A percentile compares a stretch with the other conserved stretches of the same genome.
These are phyloP conservation scores for Asparagopsis taxiformis DNA, from an alignment of 31 red algal species.

Conservation along the genomic window DNA sequence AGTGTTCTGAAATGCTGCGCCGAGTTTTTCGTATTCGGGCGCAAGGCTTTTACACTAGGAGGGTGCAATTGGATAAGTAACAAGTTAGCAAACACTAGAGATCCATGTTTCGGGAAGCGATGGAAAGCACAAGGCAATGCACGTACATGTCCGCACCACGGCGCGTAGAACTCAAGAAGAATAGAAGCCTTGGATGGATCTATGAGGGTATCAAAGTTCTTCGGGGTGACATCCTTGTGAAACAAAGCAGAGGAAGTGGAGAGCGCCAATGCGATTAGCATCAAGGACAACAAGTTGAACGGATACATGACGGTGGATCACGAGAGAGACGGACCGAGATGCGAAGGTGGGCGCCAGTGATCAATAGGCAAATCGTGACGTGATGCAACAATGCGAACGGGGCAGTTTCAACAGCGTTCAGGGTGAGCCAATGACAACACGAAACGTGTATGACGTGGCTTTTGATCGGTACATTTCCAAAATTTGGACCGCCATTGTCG, in stretches of 20 bases:
- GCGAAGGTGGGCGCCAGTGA: too few species aligned
- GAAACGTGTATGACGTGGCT: too few species aligned
- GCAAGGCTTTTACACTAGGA: conserved; percentile 60
- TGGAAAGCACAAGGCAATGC: not conserved
- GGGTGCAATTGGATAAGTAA: not conserved
- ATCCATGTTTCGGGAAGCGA: conserved; percentile 1
- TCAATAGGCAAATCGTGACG: too few species aligned
- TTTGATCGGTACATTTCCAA: too few species aligned
- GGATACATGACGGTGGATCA: not conserved
- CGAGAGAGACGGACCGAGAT: not conserved
- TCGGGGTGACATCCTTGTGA: conserved; percentile 57
- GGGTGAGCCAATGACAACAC: too few species aligned
- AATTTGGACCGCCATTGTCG: too few species aligned
- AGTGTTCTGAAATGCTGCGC: conserved; percentile 27
- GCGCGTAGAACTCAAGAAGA: conserved; percentile 87
- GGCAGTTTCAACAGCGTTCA: too few species aligned
- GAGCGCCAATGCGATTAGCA: conserved; percentile 7
- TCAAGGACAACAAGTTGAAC: not conserved
- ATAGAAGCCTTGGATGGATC: conserved; percentile 64
- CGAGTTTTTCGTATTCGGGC: conserved; percentile 62
- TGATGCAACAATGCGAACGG: too few species aligned
- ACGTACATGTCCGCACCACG: conserved; percentile 92
- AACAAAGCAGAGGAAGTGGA: conserved; percentile 27
- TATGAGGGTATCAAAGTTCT: conserved; percentile 68
- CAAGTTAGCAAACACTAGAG: not conserved